These are phyloP conservation scores for Dictyostelium capitatum DNA, from an alignment of 78 protist genomes.

Conservation along the genomic window DNA sequence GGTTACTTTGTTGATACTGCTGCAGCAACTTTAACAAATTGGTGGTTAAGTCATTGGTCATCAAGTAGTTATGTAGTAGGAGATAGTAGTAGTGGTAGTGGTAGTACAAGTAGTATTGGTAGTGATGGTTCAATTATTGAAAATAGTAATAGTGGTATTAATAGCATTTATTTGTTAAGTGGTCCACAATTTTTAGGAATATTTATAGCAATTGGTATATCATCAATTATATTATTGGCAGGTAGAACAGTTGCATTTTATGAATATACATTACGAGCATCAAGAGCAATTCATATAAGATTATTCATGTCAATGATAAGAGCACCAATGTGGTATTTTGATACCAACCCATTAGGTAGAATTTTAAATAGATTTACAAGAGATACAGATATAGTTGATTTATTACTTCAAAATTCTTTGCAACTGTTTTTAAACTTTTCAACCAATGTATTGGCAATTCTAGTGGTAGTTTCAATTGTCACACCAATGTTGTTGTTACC, in stretches of 20 bases:
- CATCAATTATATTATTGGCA: neutral
- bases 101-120: neutral
- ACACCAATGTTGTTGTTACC: slow-evolving; percentile 46
- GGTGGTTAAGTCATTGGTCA: slow-evolving; percentile 75
- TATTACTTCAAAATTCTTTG: slow-evolving; percentile 17
- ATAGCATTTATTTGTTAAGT: neutral
- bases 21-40: slow-evolving; percentile 4
- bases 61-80: neutral
- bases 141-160: neutral
- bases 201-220: slow-evolving; percentile 49
- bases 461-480: slow-evolving; percentile 15
- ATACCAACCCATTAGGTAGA: slow-evolving; percentile 98
- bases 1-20: neutral
- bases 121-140: neutral
- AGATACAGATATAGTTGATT: slow-evolving; percentile 84
- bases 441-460: slow-evolving; percentile 13
- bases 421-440: slow-evolving; percentile 31
- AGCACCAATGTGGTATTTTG: slow-evolving; percentile 96
- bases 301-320: slow-evolving; percentile 27
- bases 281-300: slow-evolving; percentile 1
- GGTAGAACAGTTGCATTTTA: slow-evolving; percentile 18
- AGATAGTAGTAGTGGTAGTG: neutral
- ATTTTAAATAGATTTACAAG: slow-evolving; percentile 97
- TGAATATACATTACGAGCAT: slow-evolving; percentile 14
- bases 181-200: neutral